Conservation (phyloP, 2,329 filamentous ascomycete species). For the Hymenoscyphus occultus region DNA sequence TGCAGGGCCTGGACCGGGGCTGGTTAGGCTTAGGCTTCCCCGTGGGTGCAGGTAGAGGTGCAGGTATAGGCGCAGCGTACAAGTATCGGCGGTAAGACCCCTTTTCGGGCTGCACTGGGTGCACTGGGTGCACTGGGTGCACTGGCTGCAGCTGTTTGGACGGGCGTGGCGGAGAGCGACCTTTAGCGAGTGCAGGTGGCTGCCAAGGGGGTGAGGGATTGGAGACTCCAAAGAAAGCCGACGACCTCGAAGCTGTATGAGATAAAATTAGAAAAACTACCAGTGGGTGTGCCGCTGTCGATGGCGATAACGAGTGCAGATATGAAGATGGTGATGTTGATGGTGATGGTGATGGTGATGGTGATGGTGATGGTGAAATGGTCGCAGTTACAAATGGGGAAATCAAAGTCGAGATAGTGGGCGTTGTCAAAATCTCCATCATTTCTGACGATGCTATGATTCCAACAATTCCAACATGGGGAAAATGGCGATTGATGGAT, state of each 20-base stretch:
- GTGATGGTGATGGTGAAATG: background rate
- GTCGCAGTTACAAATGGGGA: background rate
- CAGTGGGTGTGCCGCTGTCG: background rate
- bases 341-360: too few species aligned
- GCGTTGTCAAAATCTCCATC: background rate
- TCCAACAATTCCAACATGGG: background rate
- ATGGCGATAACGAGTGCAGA: background rate
- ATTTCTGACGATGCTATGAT: background rate
- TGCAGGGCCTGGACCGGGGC: too few species aligned
- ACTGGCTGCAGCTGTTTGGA: background rate
- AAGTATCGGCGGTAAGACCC: background rate
- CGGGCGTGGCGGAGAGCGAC: background rate
- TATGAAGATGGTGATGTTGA: background rate
- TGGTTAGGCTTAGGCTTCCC: too few species aligned
- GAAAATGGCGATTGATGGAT: background rate
- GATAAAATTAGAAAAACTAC: background rate
- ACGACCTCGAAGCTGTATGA: background rate
- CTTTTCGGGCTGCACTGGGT: background rate
- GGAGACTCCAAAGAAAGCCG: background rate
- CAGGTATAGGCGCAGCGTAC: too few species aligned
- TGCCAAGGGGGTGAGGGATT: background rate
- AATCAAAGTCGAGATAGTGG: background rate
- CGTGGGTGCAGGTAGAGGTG: too few species aligned
- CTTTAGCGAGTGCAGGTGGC: background rate
- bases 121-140: too few species aligned